Base-by-base conservation (phyloP, 345 rosid species). In the Alliaria petiolata region DNA sequence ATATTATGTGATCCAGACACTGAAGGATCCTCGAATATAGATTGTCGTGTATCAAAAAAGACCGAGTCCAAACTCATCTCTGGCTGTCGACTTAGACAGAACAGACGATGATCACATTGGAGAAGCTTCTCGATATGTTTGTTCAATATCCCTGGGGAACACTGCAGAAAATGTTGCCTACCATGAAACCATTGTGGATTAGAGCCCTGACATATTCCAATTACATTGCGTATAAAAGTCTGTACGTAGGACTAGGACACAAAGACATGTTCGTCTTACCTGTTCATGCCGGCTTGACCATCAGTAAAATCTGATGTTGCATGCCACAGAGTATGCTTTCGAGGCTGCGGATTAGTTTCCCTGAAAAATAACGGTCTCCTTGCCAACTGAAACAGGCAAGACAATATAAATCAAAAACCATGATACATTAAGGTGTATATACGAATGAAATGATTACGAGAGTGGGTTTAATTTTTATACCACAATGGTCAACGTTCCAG, bases 291-390 rank as follows among this genome's bases (percentile, higher is more conserved):
- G 9, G 99, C 99, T 71, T 91, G 98, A n/a, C 97, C 98, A 77
- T 89, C 81, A 25, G 99, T 95, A 82, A 95, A 95, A 89, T 95
- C 99, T 9, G 97, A 84, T 1, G 98, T 85, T 6, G 98, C 87
- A 75, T 91, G 93, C 99, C 99, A 95, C 80, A 91, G 77, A 39
- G 99, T 95, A 76, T 95, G 99, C 69, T 91, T 95, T 62, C 99
- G 65, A 28, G 97, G 99, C 65, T 91, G 98, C 0, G 99, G 99
- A 74, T 95, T 89, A 47, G 92, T 91, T 80, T 91, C 97, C 81
- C 90, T 85, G 74, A 83, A 89, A 83, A 95, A 95, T 46, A 88
- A 89, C 3, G 99, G 99, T 67, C 74, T 92, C 63, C 99, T 89
- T 17, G 89, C 86, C 43, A 95, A 79, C 99, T 95, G 86, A 72